Base-by-base conservation (phyloP, 2,329 filamentous ascomycete species). In the Calonectria pseudoreteaudii region DNA sequence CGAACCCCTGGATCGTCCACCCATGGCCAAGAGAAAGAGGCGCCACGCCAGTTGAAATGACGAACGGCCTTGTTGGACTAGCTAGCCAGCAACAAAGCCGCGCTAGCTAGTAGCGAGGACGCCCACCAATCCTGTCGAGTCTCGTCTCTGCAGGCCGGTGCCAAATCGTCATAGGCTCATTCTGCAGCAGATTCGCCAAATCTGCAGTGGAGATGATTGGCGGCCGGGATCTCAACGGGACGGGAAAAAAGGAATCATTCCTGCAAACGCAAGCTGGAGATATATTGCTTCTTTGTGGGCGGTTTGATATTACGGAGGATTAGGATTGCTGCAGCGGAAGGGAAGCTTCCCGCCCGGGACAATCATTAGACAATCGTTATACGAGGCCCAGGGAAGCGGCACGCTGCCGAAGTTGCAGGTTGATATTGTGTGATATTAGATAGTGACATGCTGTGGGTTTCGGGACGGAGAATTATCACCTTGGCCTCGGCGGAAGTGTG, bases 141-240 rank as follows among this genome's bases (percentile, higher is more conserved):
- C 53, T 13, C 4, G 31, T 14, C n/a, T 58, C 66, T 38, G 38
- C 66, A 68, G 28, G 28, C 36, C 18, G 49, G 23, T 34, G 53
- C 53, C 53, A 38, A 58, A 58, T 50, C 64, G 64, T 66, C 47
- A 49, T 66, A 66, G 62, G 28, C 28, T 18, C 44, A 26, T 50
- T 50, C 62, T 66, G 41, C 62, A 65, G 20, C 53, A 52, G 38
- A 58, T 50, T 30, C 67, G 53, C 67, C 41, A 58, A 38, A 36
- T 62, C 28, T 28, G 67, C 64, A 23, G 67, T 69, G 67, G 67
- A 62, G 67, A 69, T 69, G 67, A 62, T 62, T 44, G 53, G 31
- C 67, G 20, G 30, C 53, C 41, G 20, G 53, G 53, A 62, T 69
- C 53, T 58, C 53, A 58, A 38, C 53, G 31, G 53, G 34, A 36